Percentiles rank a stretch among this genome's conserved stretches.
Evolutionary conservation across 2,329 filamentous ascomycete species (phyloP).

Genomic region (Cladosporium sp.): DNA sequence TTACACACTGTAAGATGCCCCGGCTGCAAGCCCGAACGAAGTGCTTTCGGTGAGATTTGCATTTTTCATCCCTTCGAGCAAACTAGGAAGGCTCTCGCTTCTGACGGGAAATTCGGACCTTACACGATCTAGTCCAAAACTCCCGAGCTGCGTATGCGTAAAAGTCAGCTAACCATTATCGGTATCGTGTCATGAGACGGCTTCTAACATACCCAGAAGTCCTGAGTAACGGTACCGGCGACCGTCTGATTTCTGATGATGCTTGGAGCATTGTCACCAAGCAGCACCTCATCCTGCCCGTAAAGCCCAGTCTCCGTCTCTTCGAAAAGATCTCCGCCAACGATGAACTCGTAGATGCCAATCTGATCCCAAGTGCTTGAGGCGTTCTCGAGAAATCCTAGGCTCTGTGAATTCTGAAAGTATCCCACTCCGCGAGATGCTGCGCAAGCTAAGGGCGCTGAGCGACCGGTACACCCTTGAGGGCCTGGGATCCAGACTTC

Average conservation of each 20-base stretch:
- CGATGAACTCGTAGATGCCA: slow-evolving; percentile 29
- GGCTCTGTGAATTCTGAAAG: slow-evolving; percentile 40
- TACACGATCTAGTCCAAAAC: slow-evolving; percentile 31
- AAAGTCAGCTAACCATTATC: not conserved
- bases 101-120: slow-evolving; percentile 36
- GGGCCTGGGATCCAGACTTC: slow-evolving; percentile 32
- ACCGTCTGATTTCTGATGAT: slow-evolving; percentile 32
- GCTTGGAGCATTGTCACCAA: slow-evolving; percentile 18
- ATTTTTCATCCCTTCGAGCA: slow-evolving; percentile 22
- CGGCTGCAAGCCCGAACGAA: slow-evolving; percentile 37
- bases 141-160: slow-evolving; percentile 23
- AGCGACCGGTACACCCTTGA: slow-evolving; percentile 30
- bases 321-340: slow-evolving; percentile 41
- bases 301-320: slow-evolving; percentile 44
- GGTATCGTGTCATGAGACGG: not conserved
- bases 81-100: slow-evolving; percentile 28
- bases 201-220: slow-evolving; percentile 26
- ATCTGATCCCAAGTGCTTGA: slow-evolving; percentile 31
- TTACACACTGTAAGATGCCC: slow-evolving; percentile 23
- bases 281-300: slow-evolving; percentile 31
- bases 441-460: slow-evolving; percentile 19
- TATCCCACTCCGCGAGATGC: slow-evolving; percentile 16
- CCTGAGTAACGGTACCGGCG: slow-evolving; percentile 30
- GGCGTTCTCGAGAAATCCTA: slow-evolving; percentile 23
- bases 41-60: slow-evolving; percentile 30